Conservation (phyloP, 805 yeast genomes). For the Wickerhamiella allomyrinae region DNA sequence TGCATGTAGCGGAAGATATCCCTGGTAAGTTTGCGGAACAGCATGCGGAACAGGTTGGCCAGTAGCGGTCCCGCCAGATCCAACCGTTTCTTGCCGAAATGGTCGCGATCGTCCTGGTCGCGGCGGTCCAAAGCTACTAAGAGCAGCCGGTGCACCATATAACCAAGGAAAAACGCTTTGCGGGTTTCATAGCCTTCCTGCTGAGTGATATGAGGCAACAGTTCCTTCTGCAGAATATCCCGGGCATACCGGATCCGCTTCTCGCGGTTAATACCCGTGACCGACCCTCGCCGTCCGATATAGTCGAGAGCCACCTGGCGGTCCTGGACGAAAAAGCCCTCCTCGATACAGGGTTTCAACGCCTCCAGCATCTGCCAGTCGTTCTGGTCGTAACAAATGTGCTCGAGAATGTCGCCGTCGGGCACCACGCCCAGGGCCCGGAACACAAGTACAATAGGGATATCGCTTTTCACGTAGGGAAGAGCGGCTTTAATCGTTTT, state of each 20-base stretch:
- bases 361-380: constrained; percentile 99
- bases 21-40: constrained; percentile 87
- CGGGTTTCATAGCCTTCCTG: constrained; percentile 93
- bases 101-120: constrained; percentile 98
- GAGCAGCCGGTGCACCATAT: constrained; percentile 90
- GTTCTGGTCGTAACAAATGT: constrained; percentile 90
- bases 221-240: constrained; percentile 90
- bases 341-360: constrained; percentile 98
- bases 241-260: constrained; percentile 97
- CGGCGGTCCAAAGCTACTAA: constrained; percentile 94
- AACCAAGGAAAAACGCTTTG: constrained; percentile 94
- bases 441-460: constrained; percentile 92
- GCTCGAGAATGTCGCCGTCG: constrained; percentile 97
- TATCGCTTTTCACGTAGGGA: constrained; percentile 92
- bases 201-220: constrained; percentile 93
- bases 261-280: constrained; percentile 89
- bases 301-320: constrained; percentile 95
- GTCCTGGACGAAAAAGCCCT: constrained; percentile 95
- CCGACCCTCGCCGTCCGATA: constrained; percentile 97
- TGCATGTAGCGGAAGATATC: constrained; percentile 98
- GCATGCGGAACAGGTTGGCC: constrained; percentile 86
- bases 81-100: constrained; percentile 94
- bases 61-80: constrained; percentile 97
- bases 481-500: constrained; percentile 84
- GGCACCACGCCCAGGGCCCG: constrained; percentile 98